A percentile compares a stretch with the other conserved stretches of the same genome.
Evolutionary conservation across 257 asterid genomes (phyloP).

Genomic region (Przewalskia tangutica): DNA sequence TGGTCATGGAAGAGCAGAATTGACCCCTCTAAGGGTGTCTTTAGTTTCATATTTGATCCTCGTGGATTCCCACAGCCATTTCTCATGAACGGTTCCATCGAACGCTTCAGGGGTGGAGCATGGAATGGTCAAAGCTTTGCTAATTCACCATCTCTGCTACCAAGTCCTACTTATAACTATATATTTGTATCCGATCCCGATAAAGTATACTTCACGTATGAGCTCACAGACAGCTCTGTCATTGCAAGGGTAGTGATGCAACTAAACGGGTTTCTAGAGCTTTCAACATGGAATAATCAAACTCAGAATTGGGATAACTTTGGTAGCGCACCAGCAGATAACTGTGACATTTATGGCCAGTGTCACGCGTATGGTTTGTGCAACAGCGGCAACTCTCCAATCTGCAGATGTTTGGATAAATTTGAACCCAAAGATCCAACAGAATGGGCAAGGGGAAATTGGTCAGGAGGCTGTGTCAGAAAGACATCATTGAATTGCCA

Average conservation of each 20-base stretch:
- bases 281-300: slow-evolving; percentile 20
- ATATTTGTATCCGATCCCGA: neutral
- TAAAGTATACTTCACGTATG: slow-evolving; percentile 10
- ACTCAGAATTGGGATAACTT: slow-evolving; percentile 17
- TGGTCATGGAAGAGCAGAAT: slow-evolving; percentile 26
- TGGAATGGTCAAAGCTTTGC: slow-evolving; percentile 27
- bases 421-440: slow-evolving; percentile 19
- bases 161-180: slow-evolving; percentile 17
- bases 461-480: slow-evolving; percentile 29
- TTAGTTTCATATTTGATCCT: slow-evolving; percentile 14
- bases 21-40: slow-evolving; percentile 26
- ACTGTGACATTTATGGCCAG: slow-evolving; percentile 22
- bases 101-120: slow-evolving; percentile 13
- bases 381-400: neutral
- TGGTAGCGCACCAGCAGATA: slow-evolving; percentile 12
- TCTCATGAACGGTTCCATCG: slow-evolving; percentile 5
- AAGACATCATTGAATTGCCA: slow-evolving; percentile 16
- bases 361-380: slow-evolving; percentile 35
- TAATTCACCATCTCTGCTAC: slow-evolving; percentile 6
- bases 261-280: slow-evolving; percentile 14
- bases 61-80: slow-evolving; percentile 23
- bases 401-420: slow-evolving; percentile 23
- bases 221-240: slow-evolving; percentile 12
- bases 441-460: slow-evolving; percentile 27
- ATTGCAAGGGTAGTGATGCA: slow-evolving; percentile 22